Base-by-base conservation (phyloP, 495 filamentous ascomycete species). In the Sphaerosporella brunnea region DNA sequence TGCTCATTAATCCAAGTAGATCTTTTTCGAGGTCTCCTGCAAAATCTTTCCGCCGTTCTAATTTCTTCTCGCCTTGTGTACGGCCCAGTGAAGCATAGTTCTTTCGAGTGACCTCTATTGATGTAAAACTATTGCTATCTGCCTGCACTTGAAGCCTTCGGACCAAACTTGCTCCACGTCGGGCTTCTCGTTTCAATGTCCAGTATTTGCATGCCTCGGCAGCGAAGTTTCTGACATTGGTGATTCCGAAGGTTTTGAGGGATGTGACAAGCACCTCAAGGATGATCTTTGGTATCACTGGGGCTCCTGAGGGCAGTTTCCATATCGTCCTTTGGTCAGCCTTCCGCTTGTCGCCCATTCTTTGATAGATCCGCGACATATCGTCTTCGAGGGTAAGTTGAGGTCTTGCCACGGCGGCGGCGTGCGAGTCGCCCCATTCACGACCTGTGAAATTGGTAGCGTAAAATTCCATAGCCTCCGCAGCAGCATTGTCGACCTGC, bases 131-230 rank as follows among this genome's bases (percentile, higher is more conserved):
- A 24, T 58, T 56, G 0, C 83, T 80, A 59, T 94, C 88, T 74
- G 86, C 80, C 63, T 93, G 87, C 25, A 95, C 64, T 59, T 97
- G 90, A 7, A 96, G 69, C 30, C 90, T 77, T 65, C 94, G 94
- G 41, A 99, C 70, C 35, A 96, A 68, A 15, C 88, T 82, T 13
- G 90, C 90, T 24, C 90, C 90, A 51, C 90, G 72, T 28, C 90
- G 72, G 35, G 88, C 82, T 63, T 99, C 90, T 30, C 90, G 73
- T 64, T 99, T 99, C 44, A 96, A 66, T 0, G 90, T 96, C 90
- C 90, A 99, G 64, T 95, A 99, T 51, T 83, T 84, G 66, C 87
- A 95, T 1, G 80, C 82, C 58, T 95, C 86, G 25, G 81, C 82
- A 1, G 85, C 79, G 65, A 82, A 99, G 38, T 95, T 85, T 55